Base-by-base conservation (phyloP, 164 flowering plant species). In the Magnolia changhungtana region DNA sequence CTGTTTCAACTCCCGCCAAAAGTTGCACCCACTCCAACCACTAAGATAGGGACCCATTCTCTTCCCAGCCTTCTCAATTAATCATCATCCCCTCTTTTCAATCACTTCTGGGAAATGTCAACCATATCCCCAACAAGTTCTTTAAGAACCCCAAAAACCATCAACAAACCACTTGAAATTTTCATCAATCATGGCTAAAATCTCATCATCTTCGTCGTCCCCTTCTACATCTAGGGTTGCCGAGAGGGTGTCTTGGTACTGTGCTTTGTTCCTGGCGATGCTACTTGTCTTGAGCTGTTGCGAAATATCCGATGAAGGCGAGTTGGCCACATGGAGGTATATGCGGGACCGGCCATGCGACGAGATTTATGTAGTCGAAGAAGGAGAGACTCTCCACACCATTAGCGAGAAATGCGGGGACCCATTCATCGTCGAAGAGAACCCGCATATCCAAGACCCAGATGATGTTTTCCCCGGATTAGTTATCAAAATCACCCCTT, bases 401-500 rank as follows among this genome's bases (percentile, higher is more conserved):
- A 83, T 83, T 4, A 74, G 81, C 37, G 80, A 76, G 1, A 83
- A 81, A 68, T 83, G 85, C 27, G 81, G 83, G 2, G 85, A 83
- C 72, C 85, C 85, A 20, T 83, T 69, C 71, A 83, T 83, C 9
- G 78, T 83, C 10, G 85, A 83, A 72, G 77, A 76, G 66, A 83
- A 83, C 29, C 83, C 85, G 0, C 85, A 83, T 72, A 81, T 83
- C 55, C 76, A 81, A 71, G 85, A 83, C 67, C 79, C 83, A 18
- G 85, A 83, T 66, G 85, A 83, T 78, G 83, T 83, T 31, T 83
- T 83, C 71, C 85, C 85, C 13, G 85, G 85, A 23, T 67, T 80
- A 51, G 83, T 83, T 29, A 80, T 83, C 78, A 83, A 78, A 74
- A 76, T 83, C 13, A 78, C 83, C 50, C 83, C 83, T 69, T 78